phyloP scores from a whole-genome alignment of 257 asterid species.

The Avicennia marina region DNA sequence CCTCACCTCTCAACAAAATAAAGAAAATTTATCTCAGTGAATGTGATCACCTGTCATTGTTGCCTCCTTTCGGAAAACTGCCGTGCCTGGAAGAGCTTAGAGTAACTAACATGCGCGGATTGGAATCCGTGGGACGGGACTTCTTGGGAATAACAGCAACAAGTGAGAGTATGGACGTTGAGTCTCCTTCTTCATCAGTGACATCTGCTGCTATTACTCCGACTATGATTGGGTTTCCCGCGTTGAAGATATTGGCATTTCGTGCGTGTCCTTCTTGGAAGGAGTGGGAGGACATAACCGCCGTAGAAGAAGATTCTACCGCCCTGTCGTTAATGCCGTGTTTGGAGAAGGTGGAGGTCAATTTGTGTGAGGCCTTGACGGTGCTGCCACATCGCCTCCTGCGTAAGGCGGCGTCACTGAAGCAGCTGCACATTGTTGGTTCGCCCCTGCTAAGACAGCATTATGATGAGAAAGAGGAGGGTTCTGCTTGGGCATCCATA shows the following conservation, averaged over 20 bases:
- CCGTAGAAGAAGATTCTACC: slow-evolving; percentile 3
- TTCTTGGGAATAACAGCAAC: slow-evolving; percentile 16
- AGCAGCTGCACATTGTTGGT: not conserved
- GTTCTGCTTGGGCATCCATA: slow-evolving; percentile 5
- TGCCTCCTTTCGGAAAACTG: slow-evolving; percentile 27
- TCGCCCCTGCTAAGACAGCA: not conserved
- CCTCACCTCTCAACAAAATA: no score
- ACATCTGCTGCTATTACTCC: not conserved
- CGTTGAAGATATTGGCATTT: slow-evolving; percentile 14
- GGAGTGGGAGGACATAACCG: slow-evolving; percentile 24
- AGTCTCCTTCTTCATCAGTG: no score
- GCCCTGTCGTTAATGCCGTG: slow-evolving; percentile 9
- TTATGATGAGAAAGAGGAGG: slow-evolving; percentile 3
- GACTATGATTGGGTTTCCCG: slow-evolving; percentile 19
- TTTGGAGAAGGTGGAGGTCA: slow-evolving; percentile 2
- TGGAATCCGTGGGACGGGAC: slow-evolving; percentile 20
- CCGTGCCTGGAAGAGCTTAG: slow-evolving; percentile 22
- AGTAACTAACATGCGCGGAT: not conserved
- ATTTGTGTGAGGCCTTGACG: not conserved
- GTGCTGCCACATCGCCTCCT: slow-evolving; percentile 13
- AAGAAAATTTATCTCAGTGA: no score
- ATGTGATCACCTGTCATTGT: not conserved
- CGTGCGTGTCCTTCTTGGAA: slow-evolving; percentile 15
- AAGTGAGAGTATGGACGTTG: not conserved
- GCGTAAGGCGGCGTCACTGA: not conserved